Conservation (phyloP, 352 stramenopile genomes). For the Pythium guiyangense region DNA sequence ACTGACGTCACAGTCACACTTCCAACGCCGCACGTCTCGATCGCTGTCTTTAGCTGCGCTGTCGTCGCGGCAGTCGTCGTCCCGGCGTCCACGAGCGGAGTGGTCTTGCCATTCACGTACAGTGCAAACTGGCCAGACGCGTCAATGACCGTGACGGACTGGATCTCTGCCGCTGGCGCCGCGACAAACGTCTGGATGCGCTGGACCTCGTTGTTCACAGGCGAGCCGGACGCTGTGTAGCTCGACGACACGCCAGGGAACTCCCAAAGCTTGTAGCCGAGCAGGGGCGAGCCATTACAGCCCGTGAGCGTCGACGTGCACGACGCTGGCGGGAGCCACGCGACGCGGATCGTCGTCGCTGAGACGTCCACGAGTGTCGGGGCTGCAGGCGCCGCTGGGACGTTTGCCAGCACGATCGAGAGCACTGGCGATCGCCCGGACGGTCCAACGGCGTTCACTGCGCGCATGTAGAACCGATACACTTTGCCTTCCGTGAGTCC, state of each 20-base stretch:
- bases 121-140: conserved; percentile 66
- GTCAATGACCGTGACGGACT: conserved; percentile 58
- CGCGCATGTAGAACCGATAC: conserved; percentile 92
- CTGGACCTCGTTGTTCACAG: conserved; percentile 87
- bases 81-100: conserved; percentile 35
- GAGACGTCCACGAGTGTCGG: conserved; percentile 62
- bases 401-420: conserved; percentile 85
- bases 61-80: conserved; percentile 22
- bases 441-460: conserved; percentile 80
- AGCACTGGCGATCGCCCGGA: conserved; percentile 82
- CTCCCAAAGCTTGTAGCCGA: conserved; percentile 93
- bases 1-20: conserved; percentile 43
- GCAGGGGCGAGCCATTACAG: conserved; percentile 72
- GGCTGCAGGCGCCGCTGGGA: conserved; percentile 42
- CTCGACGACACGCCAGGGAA: conserved; percentile 78
- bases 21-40: conserved; percentile 49
- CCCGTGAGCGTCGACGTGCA: conserved; percentile 73
- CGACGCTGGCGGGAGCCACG: conserved; percentile 53
- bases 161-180: conserved; percentile 57
- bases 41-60: conserved; percentile 41
- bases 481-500: conserved; percentile 76
- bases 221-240: conserved; percentile 72
- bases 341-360: conserved; percentile 54
- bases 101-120: conserved; percentile 64
- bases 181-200: conserved; percentile 78